Evolutionary conservation across 805 yeast species (phyloP).

Genomic region (Isabelozyma gotoi): DNA sequence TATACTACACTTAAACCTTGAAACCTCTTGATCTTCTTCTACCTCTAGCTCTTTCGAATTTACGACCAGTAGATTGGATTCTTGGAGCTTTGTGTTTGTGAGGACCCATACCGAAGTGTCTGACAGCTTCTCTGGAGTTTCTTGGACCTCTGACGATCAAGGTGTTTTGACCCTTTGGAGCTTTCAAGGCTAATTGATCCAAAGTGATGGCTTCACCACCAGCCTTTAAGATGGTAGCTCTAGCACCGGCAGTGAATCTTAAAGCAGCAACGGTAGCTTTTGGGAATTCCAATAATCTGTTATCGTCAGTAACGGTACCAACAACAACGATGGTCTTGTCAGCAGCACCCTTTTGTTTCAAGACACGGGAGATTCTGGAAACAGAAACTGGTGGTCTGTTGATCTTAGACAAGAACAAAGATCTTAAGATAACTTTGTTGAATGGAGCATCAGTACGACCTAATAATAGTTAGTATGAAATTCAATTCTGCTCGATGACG

Average conservation of each 20-base stretch:
- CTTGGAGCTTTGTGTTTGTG: slow-evolving; percentile 99
- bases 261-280: slow-evolving; percentile 98
- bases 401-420: slow-evolving; percentile 95
- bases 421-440: slow-evolving; percentile 95
- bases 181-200: slow-evolving; percentile 98
- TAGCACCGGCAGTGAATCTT: slow-evolving; percentile 99
- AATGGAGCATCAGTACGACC: slow-evolving; percentile 99
- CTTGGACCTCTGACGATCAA: slow-evolving; percentile 98
- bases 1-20: slow-evolving; percentile 78
- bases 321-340: slow-evolving; percentile 95
- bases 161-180: slow-evolving; percentile 99
- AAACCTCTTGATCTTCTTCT: slow-evolving; percentile 98
- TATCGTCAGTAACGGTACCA: slow-evolving; percentile 98
- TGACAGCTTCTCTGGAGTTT: slow-evolving; percentile 98
- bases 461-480: slow-evolving; percentile 38
- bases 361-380: slow-evolving; percentile 84
- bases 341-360: slow-evolving; percentile 78
- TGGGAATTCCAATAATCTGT: slow-evolving; percentile 92
- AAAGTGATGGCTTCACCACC: slow-evolving; percentile 99
- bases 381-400: slow-evolving; percentile 99
- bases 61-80: slow-evolving; percentile 96
- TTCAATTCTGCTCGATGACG: slow-evolving; percentile 47
- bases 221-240: slow-evolving; percentile 93
- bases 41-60: slow-evolving; percentile 99
- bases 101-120: slow-evolving; percentile 99